A percentile compares a stretch with the other conserved stretches of the same genome.
Conservation (phyloP, 768 basidiomycete genomes). For the Mycena metata region DNA sequence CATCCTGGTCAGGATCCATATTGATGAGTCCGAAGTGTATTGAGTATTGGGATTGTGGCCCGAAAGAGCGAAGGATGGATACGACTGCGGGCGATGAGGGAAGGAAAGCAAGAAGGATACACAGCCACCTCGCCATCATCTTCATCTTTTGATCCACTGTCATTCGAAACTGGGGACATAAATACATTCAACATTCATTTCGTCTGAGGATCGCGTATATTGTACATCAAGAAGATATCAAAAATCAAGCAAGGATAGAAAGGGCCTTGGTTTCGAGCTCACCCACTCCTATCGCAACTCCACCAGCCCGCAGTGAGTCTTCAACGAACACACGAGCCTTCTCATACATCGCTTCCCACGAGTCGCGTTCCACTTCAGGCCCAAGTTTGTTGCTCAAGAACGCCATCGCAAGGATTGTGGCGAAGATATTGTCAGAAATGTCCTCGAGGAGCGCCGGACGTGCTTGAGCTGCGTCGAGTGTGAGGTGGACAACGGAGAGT, state of each 20-base stretch:
- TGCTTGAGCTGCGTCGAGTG: neutral
- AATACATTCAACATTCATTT: no score
- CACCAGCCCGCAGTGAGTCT: neutral
- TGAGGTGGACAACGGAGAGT: slow-evolving; percentile 21
- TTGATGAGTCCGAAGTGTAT: slow-evolving; percentile 1
- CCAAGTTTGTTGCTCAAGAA: slow-evolving; percentile 29
- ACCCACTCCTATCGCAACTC: neutral
- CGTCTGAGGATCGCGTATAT: no score
- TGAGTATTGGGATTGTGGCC: neutral
- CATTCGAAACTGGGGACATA: no score
- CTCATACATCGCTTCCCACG: slow-evolving; percentile 36
- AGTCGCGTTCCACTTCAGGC: slow-evolving; percentile 19
- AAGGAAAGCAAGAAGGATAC: no score
- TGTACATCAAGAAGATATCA: no score
- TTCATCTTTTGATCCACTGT: no score
- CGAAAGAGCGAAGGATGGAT: no score
- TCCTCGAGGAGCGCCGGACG: slow-evolving; percentile 5
- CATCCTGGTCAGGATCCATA: slow-evolving; percentile 15
- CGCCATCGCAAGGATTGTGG: slow-evolving; percentile 33
- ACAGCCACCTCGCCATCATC: no score
- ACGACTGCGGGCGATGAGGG: no score
- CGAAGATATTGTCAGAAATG: slow-evolving; percentile 26
- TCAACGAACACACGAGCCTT: slow-evolving; percentile 28
- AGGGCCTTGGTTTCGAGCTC: slow-evolving; percentile 6
- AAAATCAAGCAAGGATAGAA: slow-evolving; percentile 1